Evolutionary conservation across 2,329 filamentous ascomycete genomes (phyloP).

Genomic region (Diplodia scrobiculata): DNA sequence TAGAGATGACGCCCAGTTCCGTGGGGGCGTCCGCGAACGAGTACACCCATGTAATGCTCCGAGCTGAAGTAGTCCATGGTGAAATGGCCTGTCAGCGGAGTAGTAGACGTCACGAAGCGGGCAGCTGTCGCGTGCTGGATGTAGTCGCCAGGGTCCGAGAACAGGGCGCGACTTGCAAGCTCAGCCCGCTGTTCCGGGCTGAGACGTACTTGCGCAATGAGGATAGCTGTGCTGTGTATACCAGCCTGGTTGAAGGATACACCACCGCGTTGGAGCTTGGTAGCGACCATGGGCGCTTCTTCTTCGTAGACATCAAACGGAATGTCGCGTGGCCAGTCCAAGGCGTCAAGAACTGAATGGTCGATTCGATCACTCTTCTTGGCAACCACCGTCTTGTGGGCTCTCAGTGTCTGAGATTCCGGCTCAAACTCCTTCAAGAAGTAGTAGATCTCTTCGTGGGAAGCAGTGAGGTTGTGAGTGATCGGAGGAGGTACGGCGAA

Average conservation of each 20-base stretch:
- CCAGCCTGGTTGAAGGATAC: slow-evolving; percentile 39
- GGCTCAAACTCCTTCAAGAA: slow-evolving; percentile 47
- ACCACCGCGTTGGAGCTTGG: slow-evolving; percentile 33
- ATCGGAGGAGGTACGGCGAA: slow-evolving; percentile 38
- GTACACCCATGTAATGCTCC: slow-evolving; percentile 59
- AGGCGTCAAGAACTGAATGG: slow-evolving; percentile 38
- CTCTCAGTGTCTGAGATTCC: slow-evolving; percentile 40
- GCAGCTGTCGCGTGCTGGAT: slow-evolving; percentile 46
- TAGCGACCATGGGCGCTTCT: slow-evolving; percentile 41
- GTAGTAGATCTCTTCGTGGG: slow-evolving; percentile 44
- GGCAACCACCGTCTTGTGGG: slow-evolving; percentile 41
- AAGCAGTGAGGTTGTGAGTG: slow-evolving; percentile 34
- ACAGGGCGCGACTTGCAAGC: slow-evolving; percentile 41
- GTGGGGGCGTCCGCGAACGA: slow-evolving; percentile 53
- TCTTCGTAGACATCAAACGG: slow-evolving; percentile 57
- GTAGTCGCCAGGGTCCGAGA: slow-evolving; percentile 46
- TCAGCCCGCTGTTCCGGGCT: slow-evolving; percentile 38
- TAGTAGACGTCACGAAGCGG: slow-evolving; percentile 49
- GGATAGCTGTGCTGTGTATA: slow-evolving; percentile 36
- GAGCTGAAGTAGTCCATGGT: slow-evolving; percentile 58
- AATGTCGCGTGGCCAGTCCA: slow-evolving; percentile 39
- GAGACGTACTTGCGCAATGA: slow-evolving; percentile 38
- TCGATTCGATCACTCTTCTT: slow-evolving; percentile 42
- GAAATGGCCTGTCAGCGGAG: slow-evolving; percentile 49
- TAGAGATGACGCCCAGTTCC: slow-evolving; percentile 58